phyloP scores from a whole-genome alignment of 139 green algal species.

The Astrephomene gubernaculifera region DNA sequence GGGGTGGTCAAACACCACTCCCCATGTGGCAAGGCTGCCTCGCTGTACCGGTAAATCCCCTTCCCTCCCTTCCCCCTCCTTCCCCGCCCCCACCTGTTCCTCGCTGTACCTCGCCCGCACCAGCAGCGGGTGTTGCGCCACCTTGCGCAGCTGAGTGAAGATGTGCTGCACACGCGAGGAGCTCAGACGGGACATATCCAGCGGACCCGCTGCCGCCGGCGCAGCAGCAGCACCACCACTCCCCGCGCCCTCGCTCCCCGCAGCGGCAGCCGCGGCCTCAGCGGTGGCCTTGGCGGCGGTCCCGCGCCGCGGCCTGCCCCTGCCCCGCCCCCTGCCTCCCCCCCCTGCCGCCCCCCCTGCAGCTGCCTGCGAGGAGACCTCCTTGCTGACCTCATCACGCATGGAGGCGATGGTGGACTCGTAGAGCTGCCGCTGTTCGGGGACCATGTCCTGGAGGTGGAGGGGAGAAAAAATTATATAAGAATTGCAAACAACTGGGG shows the following conservation, averaged over 20 bases:
- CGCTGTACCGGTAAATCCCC: no score
- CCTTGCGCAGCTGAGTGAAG: constrained; percentile 94
- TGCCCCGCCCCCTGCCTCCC: constrained; percentile 19
- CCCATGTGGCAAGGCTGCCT: no score
- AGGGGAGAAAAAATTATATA: no score
- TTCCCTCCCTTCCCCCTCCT: not conserved
- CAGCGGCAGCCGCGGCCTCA: not conserved
- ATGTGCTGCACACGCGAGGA: constrained; percentile 84
- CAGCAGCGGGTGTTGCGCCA: constrained; percentile 94
- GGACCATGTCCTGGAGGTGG: constrained; percentile 30
- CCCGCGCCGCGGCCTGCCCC: constrained; percentile 5
- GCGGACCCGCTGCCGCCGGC: not conserved
- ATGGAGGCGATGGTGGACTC: constrained; percentile 17
- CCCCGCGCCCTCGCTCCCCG: not conserved
- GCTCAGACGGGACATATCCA: constrained; percentile 55
- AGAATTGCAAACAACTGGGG: no score
- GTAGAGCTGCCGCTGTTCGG: constrained; percentile 14
- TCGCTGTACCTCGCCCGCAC: constrained; percentile 81
- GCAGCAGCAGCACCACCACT: not conserved
- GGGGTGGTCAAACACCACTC: no score
- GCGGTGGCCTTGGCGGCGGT: not conserved
- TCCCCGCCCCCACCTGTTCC: constrained; percentile 52
- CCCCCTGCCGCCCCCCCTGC: not conserved
- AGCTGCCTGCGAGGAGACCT: not conserved
- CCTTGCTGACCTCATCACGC: constrained; percentile 20